phyloP scores from a whole-genome alignment of 139 green algal genomes.

The Gonium pectorale region DNA sequence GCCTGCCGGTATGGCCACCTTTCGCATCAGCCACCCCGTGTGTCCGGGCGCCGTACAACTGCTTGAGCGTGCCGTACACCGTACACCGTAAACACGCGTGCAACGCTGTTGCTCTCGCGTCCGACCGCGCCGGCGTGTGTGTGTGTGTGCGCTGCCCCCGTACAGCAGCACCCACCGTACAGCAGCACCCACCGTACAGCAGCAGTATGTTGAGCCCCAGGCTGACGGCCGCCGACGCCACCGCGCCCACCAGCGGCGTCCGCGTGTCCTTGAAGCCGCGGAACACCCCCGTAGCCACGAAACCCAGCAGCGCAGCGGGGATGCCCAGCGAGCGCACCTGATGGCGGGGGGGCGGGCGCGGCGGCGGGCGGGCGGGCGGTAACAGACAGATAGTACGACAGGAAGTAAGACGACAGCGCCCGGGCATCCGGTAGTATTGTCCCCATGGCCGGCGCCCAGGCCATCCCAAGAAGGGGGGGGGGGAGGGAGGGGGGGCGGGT shows the following conservation, averaged over 20 bases:
- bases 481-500: not conserved
- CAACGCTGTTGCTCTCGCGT: no score
- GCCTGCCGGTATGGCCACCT: no score
- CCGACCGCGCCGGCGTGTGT: no score
- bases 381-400: no score
- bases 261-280: conserved; percentile 72
- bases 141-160: no score
- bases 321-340: conserved; percentile 56
- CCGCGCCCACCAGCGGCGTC: conserved; percentile 62
- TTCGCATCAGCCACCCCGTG: no score
- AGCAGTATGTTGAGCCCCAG: conserved; percentile 58
- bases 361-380: no score
- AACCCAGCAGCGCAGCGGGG: conserved; percentile 60
- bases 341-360: not conserved
- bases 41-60: no score
- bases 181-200: conserved; percentile 39
- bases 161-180: conserved; percentile 1
- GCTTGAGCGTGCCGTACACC: no score
- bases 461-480: not conserved
- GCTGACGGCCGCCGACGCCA: conserved; percentile 22
- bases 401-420: not conserved
- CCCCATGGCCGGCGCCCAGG: no score
- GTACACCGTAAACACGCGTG: no score
- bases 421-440: no score
- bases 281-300: conserved; percentile 70